Evolutionary conservation across 2,329 filamentous ascomycete species (phyloP), one percentile per base, ranked within the genome.

Genomic region (Colletotrichum sidae): DNA sequence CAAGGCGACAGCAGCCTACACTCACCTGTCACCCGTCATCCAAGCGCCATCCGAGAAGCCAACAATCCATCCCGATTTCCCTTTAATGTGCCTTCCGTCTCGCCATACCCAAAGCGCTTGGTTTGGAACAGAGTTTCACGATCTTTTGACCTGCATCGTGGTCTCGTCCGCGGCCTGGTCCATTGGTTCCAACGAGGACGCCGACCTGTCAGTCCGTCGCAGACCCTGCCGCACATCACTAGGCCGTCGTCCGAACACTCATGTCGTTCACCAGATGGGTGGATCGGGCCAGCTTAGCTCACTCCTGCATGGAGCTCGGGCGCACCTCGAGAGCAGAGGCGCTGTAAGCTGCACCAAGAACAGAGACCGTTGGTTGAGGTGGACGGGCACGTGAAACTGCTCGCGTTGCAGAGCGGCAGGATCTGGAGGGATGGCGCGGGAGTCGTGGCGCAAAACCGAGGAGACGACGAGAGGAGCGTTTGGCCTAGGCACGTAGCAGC

Each of bases 361-460:
- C 9, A 51, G 44, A 13, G 15, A 12, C 33, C 15, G 37, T 58
- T 55, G 64, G 55, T 46, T 42, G 60, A 45, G 63, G 57, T 42
- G 55, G 45, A 58, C 38, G 39, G 50, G 44, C 38, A 42, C 42
- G 53, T 69, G 67, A 69, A 69, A 69, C 67, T 38, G 42, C 41
- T 56, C 33, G 57, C 45, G 65, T 68, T 62, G 56, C 67, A 66
- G 34, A 46, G 38, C 52, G 49, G 54, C 53, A 67, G 56, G 46
- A 62, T 38, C 37, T 68, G 60, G 57, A 65, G 65, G 56, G 65
- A 59, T 68, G 60, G 67, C 57, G 65, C 58, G 60, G 58, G 55
- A 39, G 35, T 57, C 53, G 54, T 37, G 53, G 62, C 50, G 62
- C 47, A 13, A 59, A 63, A 25, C 25, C 25, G 46, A 63, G 65